Evolutionary conservation across 176 grass and related monocot species (phyloP).

Genomic region (Musa troglodytarum): DNA sequence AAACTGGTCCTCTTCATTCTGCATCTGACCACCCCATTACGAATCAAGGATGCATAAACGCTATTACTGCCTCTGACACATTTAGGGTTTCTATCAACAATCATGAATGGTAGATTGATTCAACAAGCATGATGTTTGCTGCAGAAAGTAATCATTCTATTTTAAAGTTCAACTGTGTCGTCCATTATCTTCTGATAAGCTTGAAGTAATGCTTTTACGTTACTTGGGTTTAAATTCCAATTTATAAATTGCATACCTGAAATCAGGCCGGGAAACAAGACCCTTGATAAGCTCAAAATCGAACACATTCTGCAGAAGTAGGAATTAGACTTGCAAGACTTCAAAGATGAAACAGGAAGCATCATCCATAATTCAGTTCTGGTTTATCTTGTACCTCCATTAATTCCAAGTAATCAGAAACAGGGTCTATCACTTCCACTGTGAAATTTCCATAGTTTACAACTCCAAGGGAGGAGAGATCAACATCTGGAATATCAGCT

Average conservation of each 20-base stretch:
- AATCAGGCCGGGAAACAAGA: slow-evolving; percentile 76
- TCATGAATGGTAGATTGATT: not conserved
- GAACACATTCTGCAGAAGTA: slow-evolving; percentile 54
- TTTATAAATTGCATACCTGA: slow-evolving; percentile 34
- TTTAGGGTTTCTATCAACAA: not conserved
- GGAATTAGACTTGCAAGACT: slow-evolving; percentile 9
- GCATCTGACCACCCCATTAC: not conserved
- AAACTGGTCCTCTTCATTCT: not conserved
- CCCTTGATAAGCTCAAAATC: slow-evolving; percentile 87
- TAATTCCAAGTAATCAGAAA: slow-evolving; percentile 85
- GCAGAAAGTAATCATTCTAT: not conserved
- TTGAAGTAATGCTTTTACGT: not conserved
- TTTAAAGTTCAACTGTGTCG: not conserved
- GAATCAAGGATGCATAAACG: not conserved
- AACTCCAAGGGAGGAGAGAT: slow-evolving; percentile 52
- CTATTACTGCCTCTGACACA: not conserved
- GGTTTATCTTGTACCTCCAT: slow-evolving; percentile 49
- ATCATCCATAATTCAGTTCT: not conserved
- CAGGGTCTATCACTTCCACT: slow-evolving; percentile 76
- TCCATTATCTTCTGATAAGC: not conserved
- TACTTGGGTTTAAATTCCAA: too few relatives aligned
- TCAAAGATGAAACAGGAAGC: not conserved
- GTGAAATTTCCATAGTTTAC: slow-evolving; percentile 60
- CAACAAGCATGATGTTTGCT: not conserved
- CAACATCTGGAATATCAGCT: slow-evolving; percentile 70